These are phyloP conservation scores for Chaetomiaceae sp. DNA, from an alignment of 2,329 filamentous ascomycete species.

Conservation along the genomic window DNA sequence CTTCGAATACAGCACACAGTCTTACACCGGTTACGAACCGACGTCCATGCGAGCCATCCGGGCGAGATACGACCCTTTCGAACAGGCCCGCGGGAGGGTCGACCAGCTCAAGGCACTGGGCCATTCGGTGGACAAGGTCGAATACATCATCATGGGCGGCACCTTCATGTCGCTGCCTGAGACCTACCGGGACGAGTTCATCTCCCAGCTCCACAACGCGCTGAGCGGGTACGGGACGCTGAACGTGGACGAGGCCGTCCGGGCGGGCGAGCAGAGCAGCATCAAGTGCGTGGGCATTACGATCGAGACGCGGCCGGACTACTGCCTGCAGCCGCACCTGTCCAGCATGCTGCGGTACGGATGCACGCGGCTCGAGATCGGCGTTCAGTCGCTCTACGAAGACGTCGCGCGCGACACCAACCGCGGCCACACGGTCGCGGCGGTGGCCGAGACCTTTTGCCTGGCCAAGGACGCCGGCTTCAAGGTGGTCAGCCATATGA, in stretches of 20 bases:
- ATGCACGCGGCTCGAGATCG: slow-evolving; percentile 88
- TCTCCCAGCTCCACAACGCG: slow-evolving; percentile 92
- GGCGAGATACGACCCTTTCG: slow-evolving; percentile 94
- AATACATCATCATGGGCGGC: slow-evolving; percentile 99
- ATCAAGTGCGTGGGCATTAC: slow-evolving; percentile 98
- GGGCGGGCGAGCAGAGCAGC: slow-evolving; percentile 91
- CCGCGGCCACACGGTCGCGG: slow-evolving; percentile 88
- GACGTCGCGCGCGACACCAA: slow-evolving; percentile 98
- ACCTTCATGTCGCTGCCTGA: slow-evolving; percentile 96
- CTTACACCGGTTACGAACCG: slow-evolving; percentile 96
- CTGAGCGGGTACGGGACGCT: slow-evolving; percentile 91
- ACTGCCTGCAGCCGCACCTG: slow-evolving; percentile 91
- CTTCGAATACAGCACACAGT: slow-evolving; percentile 98
- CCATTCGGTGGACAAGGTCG: slow-evolving; percentile 97
- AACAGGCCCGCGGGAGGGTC: slow-evolving; percentile 90
- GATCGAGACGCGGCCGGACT: slow-evolving; percentile 94
- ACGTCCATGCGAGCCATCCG: slow-evolving; percentile 98
- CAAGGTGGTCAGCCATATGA: slow-evolving; percentile 99
- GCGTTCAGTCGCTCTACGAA: slow-evolving; percentile 94
- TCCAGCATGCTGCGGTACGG: slow-evolving; percentile 97
- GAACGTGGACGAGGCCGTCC: slow-evolving; percentile 91
- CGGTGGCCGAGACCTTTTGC: slow-evolving; percentile 94
- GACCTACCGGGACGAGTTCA: slow-evolving; percentile 87
- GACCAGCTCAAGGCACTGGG: slow-evolving; percentile 95
- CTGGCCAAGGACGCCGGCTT: slow-evolving; percentile 97